Conservation (phyloP, 2,329 filamentous ascomycete genomes). For the Fusarium temperatum region DNA sequence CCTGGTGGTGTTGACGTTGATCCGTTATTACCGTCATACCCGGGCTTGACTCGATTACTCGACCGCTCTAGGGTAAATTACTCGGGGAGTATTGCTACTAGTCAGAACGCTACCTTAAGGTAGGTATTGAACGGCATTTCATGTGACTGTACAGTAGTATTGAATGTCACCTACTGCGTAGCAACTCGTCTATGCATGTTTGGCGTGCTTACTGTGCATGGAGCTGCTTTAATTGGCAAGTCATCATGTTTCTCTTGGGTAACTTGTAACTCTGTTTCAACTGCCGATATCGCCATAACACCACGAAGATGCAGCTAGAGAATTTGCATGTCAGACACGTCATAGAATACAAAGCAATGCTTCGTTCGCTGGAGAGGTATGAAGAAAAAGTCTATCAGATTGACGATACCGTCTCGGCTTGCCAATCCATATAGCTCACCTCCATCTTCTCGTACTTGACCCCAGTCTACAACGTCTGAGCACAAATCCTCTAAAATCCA, state of each 20-base stretch:
- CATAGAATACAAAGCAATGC: not conserved
- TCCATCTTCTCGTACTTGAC: not conserved
- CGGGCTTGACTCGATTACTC: not conserved
- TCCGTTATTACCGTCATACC: not conserved
- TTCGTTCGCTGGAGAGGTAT: not conserved
- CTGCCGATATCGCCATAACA: conserved; percentile 6
- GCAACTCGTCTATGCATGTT: not conserved
- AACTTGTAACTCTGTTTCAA: conserved; percentile 13
- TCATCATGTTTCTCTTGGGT: not conserved
- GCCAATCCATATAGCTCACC: not conserved
- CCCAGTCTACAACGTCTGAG: not conserved
- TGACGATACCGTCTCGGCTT: not conserved
- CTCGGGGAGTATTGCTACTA: not conserved
- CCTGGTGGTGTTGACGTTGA: not conserved
- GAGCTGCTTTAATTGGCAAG: not conserved
- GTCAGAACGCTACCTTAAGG: not conserved
- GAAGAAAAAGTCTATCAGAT: not conserved
- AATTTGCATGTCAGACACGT: not conserved
- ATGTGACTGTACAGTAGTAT: not conserved
- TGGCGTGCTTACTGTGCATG: not conserved
- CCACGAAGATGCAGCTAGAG: not conserved
- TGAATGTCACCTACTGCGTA: not conserved
- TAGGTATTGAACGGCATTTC: not conserved
- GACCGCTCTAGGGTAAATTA: not conserved
- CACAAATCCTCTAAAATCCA: not conserved